Base-by-base conservation (phyloP, 805 yeast genomes). In the Nakazawaea holstii region DNA sequence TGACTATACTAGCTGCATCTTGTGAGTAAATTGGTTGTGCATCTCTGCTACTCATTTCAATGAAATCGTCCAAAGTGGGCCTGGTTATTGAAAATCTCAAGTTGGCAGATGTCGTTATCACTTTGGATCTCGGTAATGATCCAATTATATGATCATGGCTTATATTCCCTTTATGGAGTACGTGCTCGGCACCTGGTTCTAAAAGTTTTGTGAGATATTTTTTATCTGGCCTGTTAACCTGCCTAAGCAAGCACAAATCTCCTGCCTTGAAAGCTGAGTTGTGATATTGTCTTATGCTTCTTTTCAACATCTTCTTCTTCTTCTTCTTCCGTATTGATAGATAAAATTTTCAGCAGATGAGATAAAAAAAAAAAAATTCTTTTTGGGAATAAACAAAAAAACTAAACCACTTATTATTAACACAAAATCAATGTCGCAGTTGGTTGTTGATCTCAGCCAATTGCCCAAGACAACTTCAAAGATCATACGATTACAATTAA, bases 1-100 rank as follows among this genome's bases (percentile, higher is more conserved):
- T 56, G 1, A 71, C 79, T 30, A 76, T 73, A 3, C 74, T 65
- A 1, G 70, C 62, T 1, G 80, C 79, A 56, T 76, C 80, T 36
- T 65, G 58, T 4, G 79, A 65, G 50, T 76, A 76, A 8, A 76
- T 75, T 1, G 80, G 80, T 51, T 73, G 77, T 0, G 79, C 81
- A 35, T 64, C 70, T 42, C 81, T 61, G 29, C 56, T 56, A 6
- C 67, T 56, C 29, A 70, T 46, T 29, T 60, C 65, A 30, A 76
- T 60, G 52, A 70, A 76, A 46, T 76, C 79, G 43, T 74, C 80
- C n/a, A 73, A 57, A 0, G 75, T 65, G 2, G 78, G 76, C 8
- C 59, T 57, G 1, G 67, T 60, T 7, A 65, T 60, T 8, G 69
- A 60, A 50, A 64, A 72, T 15, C 50, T 57, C 38, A 47, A 42